Base-by-base conservation (phyloP, 2,329 filamentous ascomycete genomes). In the Hypoxylon sp. region DNA sequence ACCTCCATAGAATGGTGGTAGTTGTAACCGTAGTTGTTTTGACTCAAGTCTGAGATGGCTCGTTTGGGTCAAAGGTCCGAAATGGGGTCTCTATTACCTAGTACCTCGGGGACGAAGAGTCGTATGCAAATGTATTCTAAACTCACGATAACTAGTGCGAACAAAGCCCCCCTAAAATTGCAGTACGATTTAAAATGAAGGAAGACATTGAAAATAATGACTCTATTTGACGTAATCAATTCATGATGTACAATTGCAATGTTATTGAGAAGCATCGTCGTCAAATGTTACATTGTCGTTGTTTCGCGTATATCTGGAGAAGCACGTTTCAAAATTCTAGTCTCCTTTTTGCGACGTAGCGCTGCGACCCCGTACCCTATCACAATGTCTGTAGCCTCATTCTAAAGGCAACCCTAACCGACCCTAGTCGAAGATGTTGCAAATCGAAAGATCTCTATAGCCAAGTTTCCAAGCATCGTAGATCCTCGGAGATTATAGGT, bases 1-100 rank as follows among this genome's bases (percentile, higher is more conserved):
- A 47, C 31, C 48, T 53, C 42, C 42, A 51, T 47, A 26, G 39
- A 44, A 9, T 44, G 24, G 35, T 51, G 26, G 37, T 42, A 53
- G 51, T 19, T 70, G 70, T 66, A 61, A 70, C 70, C 60, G 48
- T 26, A 44, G 62, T 51, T 63, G 70, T 72, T 72, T 72, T 65
- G 55, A 42, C 59, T 60, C 50, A 17, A 54, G 52, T 66, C 53
- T 70, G 67, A 72, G 64, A 59, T 35, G 33, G 17, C 51, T 53
- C 51, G 13, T 50, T 66, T 58, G 44, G 33, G 61, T 4, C 37
- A 42, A 58, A 44, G 26, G 44, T 19, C 22, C 26, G 17, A 46
- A 58, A 62, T 9, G 50, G 65, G 59, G 47, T 35, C 51, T n/a
- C 35, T 47, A 22, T 63, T 53, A 22, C 19, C 19, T 22, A 66